Evolutionary conservation across 2,329 filamentous ascomycete species (phyloP), one percentile per base, ranked within the genome.

Genomic region (Helotiales sp.): DNA sequence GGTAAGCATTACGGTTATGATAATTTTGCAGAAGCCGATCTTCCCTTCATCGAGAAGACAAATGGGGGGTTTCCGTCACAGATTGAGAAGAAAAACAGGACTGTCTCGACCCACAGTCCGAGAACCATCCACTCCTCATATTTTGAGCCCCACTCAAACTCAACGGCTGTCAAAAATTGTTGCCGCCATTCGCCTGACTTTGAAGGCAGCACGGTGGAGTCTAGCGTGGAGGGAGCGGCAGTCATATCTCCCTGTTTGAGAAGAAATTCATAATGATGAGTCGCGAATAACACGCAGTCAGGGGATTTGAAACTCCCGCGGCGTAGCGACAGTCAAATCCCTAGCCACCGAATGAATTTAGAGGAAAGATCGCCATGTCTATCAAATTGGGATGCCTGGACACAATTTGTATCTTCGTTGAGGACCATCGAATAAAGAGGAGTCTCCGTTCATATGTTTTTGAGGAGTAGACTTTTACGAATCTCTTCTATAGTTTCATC

Each of bases 401-500:
- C 17, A 22, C 13, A 20, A 63, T 40, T 26, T 63, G 37, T 55
- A 30, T 24, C 10, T 63, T 40, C 15, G n/a, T 11, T 43, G 8
- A 54, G 28, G 40, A 3, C 37, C 22, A 15, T 55, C 24, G 34
- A 52, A 20, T 32, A 28, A 50, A 55, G 49, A 45, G 32, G 40
- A 40, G 24, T 22, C 10, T 45, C 26, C 20, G 13, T 43, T 43
- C 32, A 7, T 34, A 7, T 34, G 45, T 20, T 43, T 49, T 64
- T 43, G 26, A 22, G 32, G 24, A 17, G 20, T 10, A 34, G 4
- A 32, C 15, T 32, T 28, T 49, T 15, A 6, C 26, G 45, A 8
- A 43, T 28, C n/a, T 43, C 34, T 20, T 34, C 10, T 37, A 6
- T 3, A 26, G 37, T 63, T 49, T 47, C 67, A 67, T 47, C 59